Evolutionary conservation across 1,139 yeast genomes (phyloP).

Genomic region (Scheffersomyces cryptocercus): DNA sequence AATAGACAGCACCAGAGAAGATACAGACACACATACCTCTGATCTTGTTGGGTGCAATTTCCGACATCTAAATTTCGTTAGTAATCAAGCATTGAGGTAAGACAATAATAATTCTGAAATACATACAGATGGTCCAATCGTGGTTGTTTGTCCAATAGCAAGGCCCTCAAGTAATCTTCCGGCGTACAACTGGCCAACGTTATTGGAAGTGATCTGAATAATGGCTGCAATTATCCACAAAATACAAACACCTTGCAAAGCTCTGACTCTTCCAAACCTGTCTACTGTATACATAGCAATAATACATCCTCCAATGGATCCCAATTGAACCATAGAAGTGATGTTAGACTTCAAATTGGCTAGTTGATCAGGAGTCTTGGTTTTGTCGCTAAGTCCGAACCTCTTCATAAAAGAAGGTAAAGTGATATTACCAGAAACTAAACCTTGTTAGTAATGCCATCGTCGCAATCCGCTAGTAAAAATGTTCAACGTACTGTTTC

Average conservation of each 20-base stretch:
- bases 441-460: not conserved
- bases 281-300: constrained; percentile 54
- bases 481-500: constrained; percentile 26
- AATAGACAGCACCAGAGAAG: constrained; percentile 57
- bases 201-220: constrained; percentile 47
- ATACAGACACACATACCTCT: constrained; percentile 53
- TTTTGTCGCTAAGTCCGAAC: constrained; percentile 48
- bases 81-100: constrained; percentile 16
- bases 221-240: constrained; percentile 50
- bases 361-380: constrained; percentile 32
- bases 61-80: constrained; percentile 29
- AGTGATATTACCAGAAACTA: constrained; percentile 44
- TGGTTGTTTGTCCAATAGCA: constrained; percentile 58
- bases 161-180: constrained; percentile 58
- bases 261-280: constrained; percentile 54
- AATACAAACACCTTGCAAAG: constrained; percentile 46
- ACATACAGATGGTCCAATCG: constrained; percentile 49
- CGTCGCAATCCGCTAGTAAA: not conserved
- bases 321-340: constrained; percentile 63
- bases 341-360: constrained; percentile 57
- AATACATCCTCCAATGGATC: constrained; percentile 58
- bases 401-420: constrained; percentile 42
- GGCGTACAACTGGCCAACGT: constrained; percentile 52
- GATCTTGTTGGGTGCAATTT: constrained; percentile 53
- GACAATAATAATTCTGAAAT: too few species aligned